Percentiles rank a stretch among this genome's conserved stretches.
Conservation (phyloP, 768 basidiomycete species). For the Tricholoma flavovirens region DNA sequence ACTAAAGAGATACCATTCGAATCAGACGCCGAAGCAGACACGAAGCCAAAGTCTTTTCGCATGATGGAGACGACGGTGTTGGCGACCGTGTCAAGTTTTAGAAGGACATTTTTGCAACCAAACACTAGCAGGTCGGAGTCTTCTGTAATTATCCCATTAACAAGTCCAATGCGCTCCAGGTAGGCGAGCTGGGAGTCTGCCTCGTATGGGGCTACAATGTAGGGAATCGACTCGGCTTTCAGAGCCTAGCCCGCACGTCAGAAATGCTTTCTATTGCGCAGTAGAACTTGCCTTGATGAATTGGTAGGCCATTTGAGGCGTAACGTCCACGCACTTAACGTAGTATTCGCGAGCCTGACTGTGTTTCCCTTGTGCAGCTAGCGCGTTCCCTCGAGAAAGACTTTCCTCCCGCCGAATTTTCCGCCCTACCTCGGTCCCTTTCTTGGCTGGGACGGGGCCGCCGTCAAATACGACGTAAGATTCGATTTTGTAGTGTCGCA, state of each 20-base stretch:
- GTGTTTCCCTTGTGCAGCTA: constrained; percentile 73
- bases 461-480: constrained; percentile 97
- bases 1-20: constrained; percentile 66
- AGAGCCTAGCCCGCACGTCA: constrained; percentile 57
- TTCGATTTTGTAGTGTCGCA: constrained; percentile 77
- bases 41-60: constrained; percentile 60
- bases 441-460: constrained; percentile 92
- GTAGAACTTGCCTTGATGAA: constrained; percentile 77
- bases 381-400: constrained; percentile 62
- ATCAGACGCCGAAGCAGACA: constrained; percentile 39
- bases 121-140: constrained; percentile 98
- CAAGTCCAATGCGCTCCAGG: constrained; percentile 75
- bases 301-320: constrained; percentile 96
- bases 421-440: constrained; percentile 79
- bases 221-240: constrained; percentile 70
- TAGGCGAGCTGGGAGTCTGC: constrained; percentile 96
- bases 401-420: constrained; percentile 72
- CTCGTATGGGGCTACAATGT: constrained; percentile 96
- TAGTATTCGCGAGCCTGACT: constrained; percentile 83
- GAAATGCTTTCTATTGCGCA: neutral
- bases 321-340: constrained; percentile 89
- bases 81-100: constrained; percentile 77
- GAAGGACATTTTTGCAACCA: constrained; percentile 89
- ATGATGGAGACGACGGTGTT: constrained; percentile 63
- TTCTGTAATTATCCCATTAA: constrained; percentile 93